Evolutionary conservation across 148 eudicot species (phyloP), one percentile per base, ranked within the genome.

Genomic region (Gaultheria prostrata): DNA sequence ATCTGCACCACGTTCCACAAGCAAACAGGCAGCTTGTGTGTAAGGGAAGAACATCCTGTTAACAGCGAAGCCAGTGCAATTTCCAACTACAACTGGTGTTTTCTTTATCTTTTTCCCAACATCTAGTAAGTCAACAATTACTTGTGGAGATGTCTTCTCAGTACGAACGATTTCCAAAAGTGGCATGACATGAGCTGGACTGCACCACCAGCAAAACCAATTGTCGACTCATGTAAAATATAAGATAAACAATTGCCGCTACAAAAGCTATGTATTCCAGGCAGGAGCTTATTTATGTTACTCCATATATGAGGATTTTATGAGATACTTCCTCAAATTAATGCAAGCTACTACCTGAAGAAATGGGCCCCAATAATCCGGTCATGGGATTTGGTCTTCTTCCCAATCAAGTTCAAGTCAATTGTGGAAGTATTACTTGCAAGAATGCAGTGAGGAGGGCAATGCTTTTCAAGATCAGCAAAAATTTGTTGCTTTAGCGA

Each of bases 351-450:
- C 82, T 85, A 94, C 99, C 99, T 96, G 87, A 96, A 96, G 88
- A 96, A 96, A 86, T 96, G 99, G 78, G 94, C 97, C 54, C 99
- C 99, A 82, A 93, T 84, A 26, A 96, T 90, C 69, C 98, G 93
- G 85, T 96, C 97, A 30, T 92, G 94, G 69, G 98, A 94, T 80
- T 79, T 89, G 43, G 94, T 94, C 86, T 94, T 96, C 88, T 94
- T 91, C 53, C 99, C 97, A 82, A 96, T 92, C 82, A 96, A 88
- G 84, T 94, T 91, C 81, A 96, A 88, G 88, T 96, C 99, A 82
- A 96, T 96, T 26, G 99, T 96, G 33, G 99, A 96, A 74, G 99
- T 96, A 88, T 96, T 96, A 86, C 97, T 96, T n/a, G 97, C 98
- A 85, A 96, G 95, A 43, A 96, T 90, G 88, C 99, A 96, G 83